Evolutionary conservation across 192 early-diverging fungal species (phyloP).

Genomic region (Coemansia sp.): DNA sequence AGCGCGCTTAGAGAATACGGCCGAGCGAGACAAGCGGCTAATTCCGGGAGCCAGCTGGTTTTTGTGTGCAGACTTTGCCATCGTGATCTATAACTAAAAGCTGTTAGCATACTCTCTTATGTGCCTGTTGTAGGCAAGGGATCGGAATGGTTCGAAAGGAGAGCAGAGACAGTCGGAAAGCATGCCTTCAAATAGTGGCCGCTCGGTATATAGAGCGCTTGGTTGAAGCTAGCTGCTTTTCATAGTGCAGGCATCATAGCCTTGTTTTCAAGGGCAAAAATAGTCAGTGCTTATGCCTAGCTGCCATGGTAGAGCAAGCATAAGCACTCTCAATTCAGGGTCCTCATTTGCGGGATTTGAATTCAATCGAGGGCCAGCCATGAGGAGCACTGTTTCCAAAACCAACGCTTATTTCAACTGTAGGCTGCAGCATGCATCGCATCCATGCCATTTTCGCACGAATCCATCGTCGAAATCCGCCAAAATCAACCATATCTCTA

Average conservation of each 20-base stretch:
- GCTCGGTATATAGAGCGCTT: not conserved
- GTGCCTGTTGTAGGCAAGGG: not conserved
- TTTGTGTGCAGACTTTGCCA: constrained; percentile 73
- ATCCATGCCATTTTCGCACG: not conserved
- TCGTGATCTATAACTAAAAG: constrained; percentile 35
- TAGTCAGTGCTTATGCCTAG: too few species aligned
- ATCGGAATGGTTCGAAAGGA: not conserved
- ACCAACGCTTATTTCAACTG: too few species aligned
- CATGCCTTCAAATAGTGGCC: not conserved
- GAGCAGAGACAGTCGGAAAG: not conserved
- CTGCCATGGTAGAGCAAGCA: too few species aligned
- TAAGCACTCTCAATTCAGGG: too few species aligned
- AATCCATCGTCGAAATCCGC: constrained; percentile 1
- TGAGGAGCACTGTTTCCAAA: too few species aligned
- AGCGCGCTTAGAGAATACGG: constrained; percentile 81
- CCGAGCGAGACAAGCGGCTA: constrained; percentile 77
- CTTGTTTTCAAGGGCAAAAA: too few species aligned
- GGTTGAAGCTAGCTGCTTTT: not conserved
- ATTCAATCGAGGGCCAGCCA: too few species aligned
- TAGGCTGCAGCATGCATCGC: too few species aligned
- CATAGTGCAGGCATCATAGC: too few species aligned
- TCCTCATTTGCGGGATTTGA: too few species aligned
- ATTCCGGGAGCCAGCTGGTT: constrained; percentile 82
- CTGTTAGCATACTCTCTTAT: not conserved
- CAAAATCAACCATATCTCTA: not conserved